Conservation (phyloP, 1,284 basidiomycete species). For the Irpex sp. region DNA sequence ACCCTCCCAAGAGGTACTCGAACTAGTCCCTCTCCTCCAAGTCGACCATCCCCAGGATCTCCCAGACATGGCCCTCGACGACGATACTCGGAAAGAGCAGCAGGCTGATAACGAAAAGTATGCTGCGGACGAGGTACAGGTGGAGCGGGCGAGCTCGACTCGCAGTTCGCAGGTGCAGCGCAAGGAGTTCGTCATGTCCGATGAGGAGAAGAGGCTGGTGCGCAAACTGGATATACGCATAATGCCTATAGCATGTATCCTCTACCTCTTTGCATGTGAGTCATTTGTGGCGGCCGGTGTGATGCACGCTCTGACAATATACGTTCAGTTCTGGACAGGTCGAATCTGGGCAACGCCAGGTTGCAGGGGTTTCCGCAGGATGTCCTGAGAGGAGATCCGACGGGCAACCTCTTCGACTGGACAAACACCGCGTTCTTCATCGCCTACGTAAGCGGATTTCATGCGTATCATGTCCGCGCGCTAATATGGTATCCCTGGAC, state of each 20-base stretch:
- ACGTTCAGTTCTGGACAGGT: constrained; percentile 61
- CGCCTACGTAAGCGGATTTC: constrained; percentile 51
- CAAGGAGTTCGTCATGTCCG: constrained; percentile 8
- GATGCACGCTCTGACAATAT: neutral
- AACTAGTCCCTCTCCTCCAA: constrained; percentile 11
- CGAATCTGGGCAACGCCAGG: constrained; percentile 74
- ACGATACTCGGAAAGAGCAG: neutral
- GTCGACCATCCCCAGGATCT: constrained; percentile 3
- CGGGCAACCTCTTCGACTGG: constrained; percentile 69
- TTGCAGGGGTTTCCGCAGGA: constrained; percentile 67
- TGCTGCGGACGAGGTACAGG: constrained; percentile 4
- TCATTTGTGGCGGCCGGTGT: neutral
- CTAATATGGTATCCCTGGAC: neutral
- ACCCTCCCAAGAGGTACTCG: constrained; percentile 8
- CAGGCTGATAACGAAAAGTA: constrained; percentile 11
- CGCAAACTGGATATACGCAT: constrained; percentile 67
- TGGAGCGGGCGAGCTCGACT: constrained; percentile 9
- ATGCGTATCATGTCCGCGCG: neutral
- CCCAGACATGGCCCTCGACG: neutral
- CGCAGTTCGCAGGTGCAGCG: constrained; percentile 1
- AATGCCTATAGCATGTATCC: constrained; percentile 64
- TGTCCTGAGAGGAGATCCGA: constrained; percentile 61
- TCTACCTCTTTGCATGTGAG: constrained; percentile 76
- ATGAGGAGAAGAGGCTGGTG: constrained; percentile 55
- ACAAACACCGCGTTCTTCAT: constrained; percentile 73